Evolutionary conservation across 176 grass and related monocot genomes (phyloP).

Genomic region (Oryza rufipogon): DNA sequence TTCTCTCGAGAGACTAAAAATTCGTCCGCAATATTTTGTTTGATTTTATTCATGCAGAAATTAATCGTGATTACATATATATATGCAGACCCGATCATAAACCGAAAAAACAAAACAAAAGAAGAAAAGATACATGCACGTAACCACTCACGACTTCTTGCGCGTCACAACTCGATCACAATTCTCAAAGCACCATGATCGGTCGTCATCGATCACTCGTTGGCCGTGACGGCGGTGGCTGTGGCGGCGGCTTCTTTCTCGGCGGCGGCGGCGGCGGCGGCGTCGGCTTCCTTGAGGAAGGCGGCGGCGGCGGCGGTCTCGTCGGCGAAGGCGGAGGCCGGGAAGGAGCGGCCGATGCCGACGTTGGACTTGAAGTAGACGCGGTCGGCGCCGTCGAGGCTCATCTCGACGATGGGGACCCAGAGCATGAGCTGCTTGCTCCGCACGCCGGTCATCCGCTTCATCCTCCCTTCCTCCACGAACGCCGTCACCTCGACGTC

Average conservation of each 20-base stretch:
- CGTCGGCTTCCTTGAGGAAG: neutral
- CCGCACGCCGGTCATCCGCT: constrained; percentile 80
- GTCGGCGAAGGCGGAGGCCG: constrained; percentile 65
- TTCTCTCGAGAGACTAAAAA: no score
- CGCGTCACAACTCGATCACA: neutral
- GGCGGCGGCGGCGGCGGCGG: neutral
- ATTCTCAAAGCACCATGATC: neutral
- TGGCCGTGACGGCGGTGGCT: no score
- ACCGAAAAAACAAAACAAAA: neutral
- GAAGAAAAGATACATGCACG: constrained; percentile 12
- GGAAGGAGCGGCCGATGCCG: constrained; percentile 79
- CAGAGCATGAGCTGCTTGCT: constrained; percentile 92
- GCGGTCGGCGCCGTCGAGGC: constrained; percentile 56
- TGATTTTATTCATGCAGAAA: constrained; percentile 21
- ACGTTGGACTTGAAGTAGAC: constrained; percentile 89
- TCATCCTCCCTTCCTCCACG: constrained; percentile 84
- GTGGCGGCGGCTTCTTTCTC: no score
- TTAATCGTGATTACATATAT: neutral
- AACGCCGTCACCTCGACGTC: constrained; percentile 86
- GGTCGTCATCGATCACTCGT: neutral
- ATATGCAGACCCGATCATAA: neutral
- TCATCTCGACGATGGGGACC: constrained; percentile 95
- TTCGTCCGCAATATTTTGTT: neutral
- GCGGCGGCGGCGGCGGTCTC: constrained; percentile 11
- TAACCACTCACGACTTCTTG: neutral